Conservation (phyloP, 768 basidiomycete genomes). For the Collybia sp. region DNA sequence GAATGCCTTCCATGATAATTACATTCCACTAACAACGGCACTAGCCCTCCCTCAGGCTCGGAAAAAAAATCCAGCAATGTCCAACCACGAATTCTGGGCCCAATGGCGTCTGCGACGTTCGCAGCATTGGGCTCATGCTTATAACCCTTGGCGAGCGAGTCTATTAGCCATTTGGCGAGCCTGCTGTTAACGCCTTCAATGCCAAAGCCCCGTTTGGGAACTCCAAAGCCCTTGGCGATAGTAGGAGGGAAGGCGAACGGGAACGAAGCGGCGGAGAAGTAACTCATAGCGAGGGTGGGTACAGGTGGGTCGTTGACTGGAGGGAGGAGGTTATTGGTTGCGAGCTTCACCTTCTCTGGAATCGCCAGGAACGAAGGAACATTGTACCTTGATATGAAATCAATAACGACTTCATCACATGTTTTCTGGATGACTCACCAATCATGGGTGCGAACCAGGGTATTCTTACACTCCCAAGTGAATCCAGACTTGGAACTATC, state of each 20-base stretch:
- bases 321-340: slow-evolving; percentile 49
- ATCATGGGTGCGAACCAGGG: slow-evolving; percentile 74
- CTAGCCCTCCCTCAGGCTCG: slow-evolving; percentile 51
- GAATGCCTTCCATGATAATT: slow-evolving; percentile 52
- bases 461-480: slow-evolving; percentile 70
- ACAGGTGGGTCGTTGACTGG: slow-evolving; percentile 21
- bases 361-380: slow-evolving; percentile 79
- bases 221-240: slow-evolving; percentile 81
- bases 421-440: slow-evolving; percentile 46
- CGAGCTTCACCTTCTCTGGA: slow-evolving; percentile 70
- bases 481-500: slow-evolving; percentile 73
- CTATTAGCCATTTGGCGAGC: slow-evolving; percentile 68
- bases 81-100: slow-evolving; percentile 67
- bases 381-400: slow-evolving; percentile 52
- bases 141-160: slow-evolving; percentile 32
- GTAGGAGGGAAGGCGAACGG: slow-evolving; percentile 76
- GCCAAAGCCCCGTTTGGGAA: slow-evolving; percentile 71
- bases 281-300: slow-evolving; percentile 68
- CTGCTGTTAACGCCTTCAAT: slow-evolving; percentile 83
- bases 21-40: slow-evolving; percentile 71
- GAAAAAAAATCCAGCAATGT: slow-evolving; percentile 69
- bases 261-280: slow-evolving; percentile 75
- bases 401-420: slow-evolving; percentile 2
- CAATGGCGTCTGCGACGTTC: slow-evolving; percentile 13
- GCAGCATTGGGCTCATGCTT: slow-evolving; percentile 7